Conservation (phyloP, 257 asterid species). For the Cinchona pubescens region DNA sequence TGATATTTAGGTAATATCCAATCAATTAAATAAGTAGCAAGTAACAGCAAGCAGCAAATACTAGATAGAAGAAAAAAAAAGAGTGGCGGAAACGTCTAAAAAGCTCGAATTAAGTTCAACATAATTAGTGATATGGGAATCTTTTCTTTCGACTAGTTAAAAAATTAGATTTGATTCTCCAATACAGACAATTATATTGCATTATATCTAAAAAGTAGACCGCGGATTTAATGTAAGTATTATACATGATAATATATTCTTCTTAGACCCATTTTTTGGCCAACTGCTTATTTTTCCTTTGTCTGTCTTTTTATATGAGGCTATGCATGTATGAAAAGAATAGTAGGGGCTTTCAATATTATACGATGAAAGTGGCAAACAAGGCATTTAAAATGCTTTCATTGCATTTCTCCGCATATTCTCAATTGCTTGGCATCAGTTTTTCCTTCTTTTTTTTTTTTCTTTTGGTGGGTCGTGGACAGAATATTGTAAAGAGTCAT, state of each 20-base stretch:
- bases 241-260: neutral
- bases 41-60: neutral
- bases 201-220: neutral
- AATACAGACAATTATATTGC: neutral
- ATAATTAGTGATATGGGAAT: neutral
- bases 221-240: neutral
- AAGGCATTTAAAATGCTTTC: conserved; percentile 28
- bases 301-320: neutral
- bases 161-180: neutral
- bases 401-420: conserved; percentile 27
- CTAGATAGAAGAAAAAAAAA: neutral
- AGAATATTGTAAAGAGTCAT: neutral
- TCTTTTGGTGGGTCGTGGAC: no score
- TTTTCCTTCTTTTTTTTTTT: no score
- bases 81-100: neutral
- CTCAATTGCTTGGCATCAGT: conserved; percentile 1
- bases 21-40: neutral
- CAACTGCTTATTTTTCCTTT: no score
- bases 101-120: neutral
- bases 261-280: neutral
- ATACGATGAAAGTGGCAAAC: conserved; percentile 27
- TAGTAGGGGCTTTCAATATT: conserved; percentile 1
- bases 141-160: neutral
- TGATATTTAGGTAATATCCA: neutral
- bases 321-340: conserved; percentile 14